Conservation (phyloP, 2,329 filamentous ascomycete genomes). For the Dissoconium aciculare region DNA sequence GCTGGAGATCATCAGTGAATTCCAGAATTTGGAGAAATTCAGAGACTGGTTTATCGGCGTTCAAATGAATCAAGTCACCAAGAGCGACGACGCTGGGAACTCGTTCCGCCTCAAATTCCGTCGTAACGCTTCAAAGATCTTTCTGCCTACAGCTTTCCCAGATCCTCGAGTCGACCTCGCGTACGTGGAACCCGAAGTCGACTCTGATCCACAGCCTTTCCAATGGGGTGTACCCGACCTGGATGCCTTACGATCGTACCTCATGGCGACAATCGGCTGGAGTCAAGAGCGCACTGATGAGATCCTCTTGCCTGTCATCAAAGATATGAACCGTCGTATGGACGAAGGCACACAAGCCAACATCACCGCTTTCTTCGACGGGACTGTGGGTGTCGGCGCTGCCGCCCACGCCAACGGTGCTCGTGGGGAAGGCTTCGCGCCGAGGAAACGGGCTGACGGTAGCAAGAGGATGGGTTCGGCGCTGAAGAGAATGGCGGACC, state of each 20-base stretch:
- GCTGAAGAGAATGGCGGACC: conserved; percentile 49
- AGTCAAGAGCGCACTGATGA: conserved; percentile 83
- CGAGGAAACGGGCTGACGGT: conserved; percentile 47
- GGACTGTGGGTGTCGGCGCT: conserved; percentile 53
- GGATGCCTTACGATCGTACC: conserved; percentile 64
- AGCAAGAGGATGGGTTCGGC: conserved; percentile 68
- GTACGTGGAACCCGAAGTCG: conserved; percentile 76
- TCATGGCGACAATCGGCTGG: conserved; percentile 92
- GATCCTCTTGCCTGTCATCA: conserved; percentile 84
- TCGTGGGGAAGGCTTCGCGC: conserved; percentile 49
- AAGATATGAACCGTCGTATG: conserved; percentile 82
- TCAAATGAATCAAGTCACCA: conserved; percentile 50
- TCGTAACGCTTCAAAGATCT: conserved; percentile 70
- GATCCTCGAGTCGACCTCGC: conserved; percentile 63
- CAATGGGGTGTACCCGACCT: conserved; percentile 95
- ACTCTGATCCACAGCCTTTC: conserved; percentile 60
- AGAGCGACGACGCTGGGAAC: conserved; percentile 39
- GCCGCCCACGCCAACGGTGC: conserved; percentile 10
- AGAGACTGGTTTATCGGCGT: conserved; percentile 75
- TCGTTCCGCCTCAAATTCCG: conserved; percentile 77
- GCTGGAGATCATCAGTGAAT: conserved; percentile 85
- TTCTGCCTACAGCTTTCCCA: conserved; percentile 68
- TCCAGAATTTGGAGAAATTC: conserved; percentile 61
- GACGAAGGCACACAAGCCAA: conserved; percentile 89
- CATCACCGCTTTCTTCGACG: conserved; percentile 83